Evolutionary conservation across 2,329 filamentous ascomycete genomes (phyloP), one percentile per base, ranked within the genome.

Genomic region (Penicillium decumbens): DNA sequence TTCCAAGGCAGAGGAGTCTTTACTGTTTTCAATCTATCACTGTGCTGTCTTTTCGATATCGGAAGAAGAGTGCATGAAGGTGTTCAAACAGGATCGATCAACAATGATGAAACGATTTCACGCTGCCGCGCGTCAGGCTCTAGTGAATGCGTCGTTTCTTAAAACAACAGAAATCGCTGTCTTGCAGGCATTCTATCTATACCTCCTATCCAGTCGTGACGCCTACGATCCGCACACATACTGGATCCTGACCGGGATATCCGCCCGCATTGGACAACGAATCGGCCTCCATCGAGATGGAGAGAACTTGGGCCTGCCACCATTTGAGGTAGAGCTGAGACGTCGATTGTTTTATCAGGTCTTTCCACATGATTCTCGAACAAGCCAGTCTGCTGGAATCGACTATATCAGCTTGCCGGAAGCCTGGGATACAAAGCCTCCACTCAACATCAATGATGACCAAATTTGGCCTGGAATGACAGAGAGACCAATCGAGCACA

Each of bases 201-300:
- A 74, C 47, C 64, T 80, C 18, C 41, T 69, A 18, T 42, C 43
- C 4, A 39, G 47, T 25, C 47, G 47, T 27, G 30, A 44, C 15
- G 23, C 23, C 2, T 47, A 53, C 35, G 76, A 79, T 50, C 68
- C 74, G 10, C 72, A 77, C 33, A 75, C 75, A 0, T 74, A 76
- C 45, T 80, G 77, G 77, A 75, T 77, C 30, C 62, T 79, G 41
- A 74, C 73, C 0, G 76, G 75, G 0, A 62, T 76, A 10, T 72
- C 72, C 1, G 57, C 72, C 2, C 68, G 75, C 2, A 71, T 78
- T 4, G 74, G 65, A 6, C 74, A 77, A 54, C 69, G 73, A 3
- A 72, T 77, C 32, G 76, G 76, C 3, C 61, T 79, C 4, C 75
- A 78, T 50, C 68, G 72, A 6, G 77, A 80, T 55, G 73, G 72